These are phyloP conservation scores for Sclerotinia subarctica DNA, from an alignment of 2,329 filamentous ascomycete genomes.

Conservation along the genomic window DNA sequence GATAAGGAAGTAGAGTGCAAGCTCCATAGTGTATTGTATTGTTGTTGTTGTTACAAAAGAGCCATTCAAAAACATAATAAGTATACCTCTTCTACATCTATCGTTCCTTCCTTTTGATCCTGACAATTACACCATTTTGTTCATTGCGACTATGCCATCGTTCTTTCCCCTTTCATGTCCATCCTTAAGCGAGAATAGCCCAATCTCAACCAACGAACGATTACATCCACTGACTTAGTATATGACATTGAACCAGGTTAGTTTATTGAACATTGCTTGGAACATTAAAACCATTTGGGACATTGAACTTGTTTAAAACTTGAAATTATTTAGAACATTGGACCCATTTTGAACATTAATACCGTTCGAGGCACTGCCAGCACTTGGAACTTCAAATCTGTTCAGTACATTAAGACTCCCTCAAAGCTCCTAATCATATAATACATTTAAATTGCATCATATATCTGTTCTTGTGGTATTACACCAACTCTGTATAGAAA, in stretches of 20 bases:
- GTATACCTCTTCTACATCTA: too few relatives aligned
- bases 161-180: not conserved
- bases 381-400: too few relatives aligned
- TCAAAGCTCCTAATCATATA: too few relatives aligned
- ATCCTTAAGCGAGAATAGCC: not conserved
- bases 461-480: too few relatives aligned
- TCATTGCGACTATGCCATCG: not conserved
- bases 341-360: too few relatives aligned
- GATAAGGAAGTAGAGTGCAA: too few relatives aligned
- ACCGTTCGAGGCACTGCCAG: too few relatives aligned
- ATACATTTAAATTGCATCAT: too few relatives aligned
- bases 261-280: not conserved
- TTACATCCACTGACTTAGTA: not conserved
- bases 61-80: not conserved
- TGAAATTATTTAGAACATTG: too few relatives aligned
- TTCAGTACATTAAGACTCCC: too few relatives aligned
- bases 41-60: not conserved
- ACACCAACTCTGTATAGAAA: too few relatives aligned
- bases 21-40: not conserved
- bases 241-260: not conserved
- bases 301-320: not conserved
- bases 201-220: not conserved
- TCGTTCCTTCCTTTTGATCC: not conserved
- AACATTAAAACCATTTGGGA: not conserved
- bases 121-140: not conserved